Evolutionary conservation across 2,329 filamentous ascomycete species (phyloP).

Genomic region (Leptographium procerum): DNA sequence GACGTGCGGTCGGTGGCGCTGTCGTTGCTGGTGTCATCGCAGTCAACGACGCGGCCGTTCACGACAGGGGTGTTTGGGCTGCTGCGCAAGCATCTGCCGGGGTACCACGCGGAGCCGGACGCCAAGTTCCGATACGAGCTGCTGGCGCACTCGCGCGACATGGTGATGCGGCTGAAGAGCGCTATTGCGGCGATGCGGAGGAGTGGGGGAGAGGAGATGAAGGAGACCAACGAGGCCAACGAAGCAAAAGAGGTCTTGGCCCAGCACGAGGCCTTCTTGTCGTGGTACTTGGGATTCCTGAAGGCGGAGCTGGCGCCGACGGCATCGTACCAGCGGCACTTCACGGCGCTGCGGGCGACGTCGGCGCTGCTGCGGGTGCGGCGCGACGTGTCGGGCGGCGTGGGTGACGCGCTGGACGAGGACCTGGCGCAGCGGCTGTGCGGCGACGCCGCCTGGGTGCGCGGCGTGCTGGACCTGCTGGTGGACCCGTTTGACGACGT

Average conservation of each 20-base stretch:
- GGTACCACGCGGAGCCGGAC: conserved; percentile 74
- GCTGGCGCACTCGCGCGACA: conserved; percentile 59
- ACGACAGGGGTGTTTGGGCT: conserved; percentile 48
- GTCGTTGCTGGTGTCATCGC: conserved; percentile 66
- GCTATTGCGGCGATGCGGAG: conserved; percentile 46
- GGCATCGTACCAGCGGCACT: conserved; percentile 81
- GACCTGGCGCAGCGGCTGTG: conserved; percentile 18
- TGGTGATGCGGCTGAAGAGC: conserved; percentile 65
- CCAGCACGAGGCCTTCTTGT: conserved; percentile 53
- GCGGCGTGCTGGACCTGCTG: conserved; percentile 64
- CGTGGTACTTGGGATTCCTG: conserved; percentile 64
- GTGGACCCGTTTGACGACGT: conserved; percentile 93
- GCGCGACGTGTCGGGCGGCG: conserved; percentile 35
- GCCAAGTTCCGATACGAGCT: conserved; percentile 78
- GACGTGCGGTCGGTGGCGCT: conserved; percentile 69
- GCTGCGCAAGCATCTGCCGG: conserved; percentile 53
- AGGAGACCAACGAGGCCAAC: background rate
- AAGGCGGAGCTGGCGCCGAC: conserved; percentile 64
- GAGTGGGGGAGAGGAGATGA: conserved; percentile 11
- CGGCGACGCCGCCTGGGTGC: conserved; percentile 38
- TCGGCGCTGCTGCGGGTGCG: conserved; percentile 57
- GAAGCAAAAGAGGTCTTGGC: conserved; percentile 19
- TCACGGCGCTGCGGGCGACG: conserved; percentile 64
- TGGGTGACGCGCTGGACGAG: conserved; percentile 16
- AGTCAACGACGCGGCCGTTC: conserved; percentile 63